Evolutionary conservation across 257 asterid genomes (phyloP), one percentile per base, ranked within the genome.

Genomic region (Penstemon davidsonii): DNA sequence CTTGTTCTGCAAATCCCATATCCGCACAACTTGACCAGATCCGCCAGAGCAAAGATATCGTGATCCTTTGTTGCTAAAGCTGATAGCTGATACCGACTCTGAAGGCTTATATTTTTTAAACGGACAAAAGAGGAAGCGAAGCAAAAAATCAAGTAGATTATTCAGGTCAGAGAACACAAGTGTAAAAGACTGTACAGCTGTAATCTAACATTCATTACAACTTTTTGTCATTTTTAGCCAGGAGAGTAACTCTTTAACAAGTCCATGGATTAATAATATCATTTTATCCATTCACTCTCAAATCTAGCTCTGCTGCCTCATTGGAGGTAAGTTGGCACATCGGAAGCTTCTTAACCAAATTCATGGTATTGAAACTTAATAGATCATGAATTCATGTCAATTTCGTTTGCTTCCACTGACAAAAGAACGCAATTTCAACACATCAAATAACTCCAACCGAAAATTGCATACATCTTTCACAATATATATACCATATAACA

Each of bases 11-110:
- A 94, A 84, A 83, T 94, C 99, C 98, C 98, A 94, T 81, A 94
- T 87, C 59, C 90, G 80, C 58, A 94, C 96, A 84, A 91, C 84
- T 83, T 91, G 96, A 70, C 96, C 91, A 71, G 90, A 84, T 67
- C 98, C 98, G 49, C 96, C 97, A n/a, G 98, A 88, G 85, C 99
- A 94, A 60, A 94, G 81, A 75, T 94, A 94, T 66, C 96, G 82
- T 65, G 99, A 94, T 46, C 91, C 95, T 85, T 91, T 94, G 67
- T 87, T 94, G 91, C 93, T 91, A 84, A 94, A 94, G 87, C 83
- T 86, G 84, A 94, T 83, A 44, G 98, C 81, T 57, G 91, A 82
- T 74, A 94, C 76, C 64, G 86, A 87, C 80, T 91, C 99, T 81
- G 85, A 84, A 69, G 84, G 74, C 87, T 85, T 77, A 55, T 66